Conservation (phyloP, 257 asterid genomes). For the Echites panduratus region DNA sequence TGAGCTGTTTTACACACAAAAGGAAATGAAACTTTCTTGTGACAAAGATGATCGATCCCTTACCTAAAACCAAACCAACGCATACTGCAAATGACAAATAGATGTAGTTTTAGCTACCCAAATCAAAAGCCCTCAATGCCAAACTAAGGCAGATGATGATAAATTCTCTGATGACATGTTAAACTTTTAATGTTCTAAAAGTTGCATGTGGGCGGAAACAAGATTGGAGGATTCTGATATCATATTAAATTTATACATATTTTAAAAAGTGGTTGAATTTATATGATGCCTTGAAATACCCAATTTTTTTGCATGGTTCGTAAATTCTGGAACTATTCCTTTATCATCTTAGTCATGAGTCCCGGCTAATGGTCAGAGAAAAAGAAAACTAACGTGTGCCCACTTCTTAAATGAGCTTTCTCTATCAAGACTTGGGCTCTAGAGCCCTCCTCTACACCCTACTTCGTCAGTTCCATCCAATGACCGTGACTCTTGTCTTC, state of each 20-base stretch:
- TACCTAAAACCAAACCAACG: neutral
- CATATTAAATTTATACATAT: too few species aligned
- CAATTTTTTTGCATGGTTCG: neutral
- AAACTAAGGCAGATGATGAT: too few species aligned
- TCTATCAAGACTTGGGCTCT: neutral
- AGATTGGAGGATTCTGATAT: too few species aligned
- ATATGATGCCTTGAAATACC: neutral
- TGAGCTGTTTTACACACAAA: neutral
- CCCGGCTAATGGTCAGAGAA: constrained; percentile 4
- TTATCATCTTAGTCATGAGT: neutral
- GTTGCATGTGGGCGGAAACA: too few species aligned
- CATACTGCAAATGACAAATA: neutral
- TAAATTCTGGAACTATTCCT: neutral
- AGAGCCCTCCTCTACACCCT: neutral
- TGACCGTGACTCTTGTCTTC: constrained; percentile 1
- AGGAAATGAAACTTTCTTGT: neutral
- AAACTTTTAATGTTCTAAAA: too few species aligned
- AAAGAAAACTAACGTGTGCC: neutral
- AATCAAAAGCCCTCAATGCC: too few species aligned
- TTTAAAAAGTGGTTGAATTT: too few species aligned
- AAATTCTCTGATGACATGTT: too few species aligned
- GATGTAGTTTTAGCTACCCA: too few species aligned
- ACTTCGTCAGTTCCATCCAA: neutral
- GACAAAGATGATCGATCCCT: neutral
- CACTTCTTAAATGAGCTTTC: constrained; percentile 5